A percentile compares a stretch with the other conserved stretches of the same genome.
These are phyloP conservation scores for Murraya koenigii DNA, from an alignment of 345 rosid species.

Conservation along the genomic window DNA sequence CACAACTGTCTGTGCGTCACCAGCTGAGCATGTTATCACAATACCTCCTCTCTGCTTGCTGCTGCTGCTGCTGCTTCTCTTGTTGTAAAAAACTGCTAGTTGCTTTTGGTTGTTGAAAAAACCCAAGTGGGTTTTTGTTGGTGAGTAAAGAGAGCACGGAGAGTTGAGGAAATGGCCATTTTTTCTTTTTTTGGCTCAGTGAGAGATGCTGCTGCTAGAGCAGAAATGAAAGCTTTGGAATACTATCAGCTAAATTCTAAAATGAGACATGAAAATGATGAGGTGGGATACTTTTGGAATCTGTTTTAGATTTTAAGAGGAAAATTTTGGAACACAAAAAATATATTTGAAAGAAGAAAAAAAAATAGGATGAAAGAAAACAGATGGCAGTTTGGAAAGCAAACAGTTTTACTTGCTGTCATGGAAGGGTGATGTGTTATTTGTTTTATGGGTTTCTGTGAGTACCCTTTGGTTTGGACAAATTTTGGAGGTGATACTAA, in stretches of 20 bases:
- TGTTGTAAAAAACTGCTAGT: constrained; percentile 41
- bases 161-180: constrained; percentile 79
- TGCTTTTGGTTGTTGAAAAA: constrained; percentile 37
- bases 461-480: constrained; percentile 37
- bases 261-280: constrained; percentile 20
- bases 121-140: constrained; percentile 46
- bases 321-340: constrained; percentile 27
- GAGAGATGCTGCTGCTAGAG: constrained; percentile 17
- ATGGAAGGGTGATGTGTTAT: constrained; percentile 38
- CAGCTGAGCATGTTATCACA: constrained; percentile 62
- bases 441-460: constrained; percentile 32
- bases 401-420: constrained; percentile 10
- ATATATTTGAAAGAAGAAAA: constrained; percentile 18
- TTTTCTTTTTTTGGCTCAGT: constrained; percentile 14
- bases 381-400: constrained; percentile 41
- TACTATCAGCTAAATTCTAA: constrained; percentile 19
- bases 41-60: constrained; percentile 22
- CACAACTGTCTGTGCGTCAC: constrained; percentile 58
- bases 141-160: constrained; percentile 57
- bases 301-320: background rate
- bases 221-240: background rate
- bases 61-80: constrained; percentile 26
- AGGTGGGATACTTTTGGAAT: constrained; percentile 1
- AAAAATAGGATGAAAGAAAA: constrained; percentile 31
- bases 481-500: constrained; percentile 26